A percentile compares a stretch with the other conserved stretches of the same genome.
Evolutionary conservation across 73 alveolate species (phyloP).

Genomic region (Paraurostyla sp.): DNA sequence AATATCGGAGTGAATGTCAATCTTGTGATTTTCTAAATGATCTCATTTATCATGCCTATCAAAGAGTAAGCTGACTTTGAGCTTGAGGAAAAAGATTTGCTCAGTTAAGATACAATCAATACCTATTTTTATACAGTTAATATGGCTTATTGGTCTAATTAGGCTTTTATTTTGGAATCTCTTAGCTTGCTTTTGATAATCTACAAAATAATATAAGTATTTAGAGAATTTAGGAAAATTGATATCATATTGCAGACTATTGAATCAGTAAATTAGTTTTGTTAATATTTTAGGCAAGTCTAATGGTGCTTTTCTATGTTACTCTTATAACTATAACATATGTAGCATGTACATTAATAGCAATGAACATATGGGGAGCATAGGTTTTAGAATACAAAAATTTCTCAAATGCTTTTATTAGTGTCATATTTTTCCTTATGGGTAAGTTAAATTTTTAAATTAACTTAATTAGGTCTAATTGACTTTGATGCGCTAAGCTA

Average conservation of each 20-base stretch:
- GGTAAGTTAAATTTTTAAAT: neutral
- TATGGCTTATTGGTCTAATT: slow-evolving; percentile 42
- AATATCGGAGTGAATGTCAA: neutral
- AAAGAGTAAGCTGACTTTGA: neutral
- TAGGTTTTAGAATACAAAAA: neutral
- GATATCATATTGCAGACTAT: neutral
- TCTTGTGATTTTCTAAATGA: neutral
- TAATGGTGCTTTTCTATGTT: neutral
- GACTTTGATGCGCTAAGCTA: slow-evolving; percentile 5
- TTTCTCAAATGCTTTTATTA: slow-evolving; percentile 21
- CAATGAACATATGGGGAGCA: slow-evolving; percentile 53
- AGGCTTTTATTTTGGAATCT: slow-evolving; percentile 26
- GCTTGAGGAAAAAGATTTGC: neutral
- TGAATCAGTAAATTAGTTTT: neutral
- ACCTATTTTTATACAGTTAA: neutral
- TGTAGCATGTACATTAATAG: slow-evolving; percentile 9
- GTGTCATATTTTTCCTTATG: slow-evolving; percentile 32
- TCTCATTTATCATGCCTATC: slow-evolving; percentile 25
- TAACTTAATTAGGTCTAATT: neutral
- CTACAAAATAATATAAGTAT: slow-evolving; percentile 26
- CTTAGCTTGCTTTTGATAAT: slow-evolving; percentile 1
- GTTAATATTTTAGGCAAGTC: slow-evolving; percentile 13
- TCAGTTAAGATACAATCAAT: neutral
- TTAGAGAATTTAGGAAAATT: slow-evolving; percentile 6
- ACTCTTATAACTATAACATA: neutral